These are phyloP conservation scores for Rhododendron griersonianum DNA, from an alignment of 148 eudicot genomes.

Conservation along the genomic window DNA sequence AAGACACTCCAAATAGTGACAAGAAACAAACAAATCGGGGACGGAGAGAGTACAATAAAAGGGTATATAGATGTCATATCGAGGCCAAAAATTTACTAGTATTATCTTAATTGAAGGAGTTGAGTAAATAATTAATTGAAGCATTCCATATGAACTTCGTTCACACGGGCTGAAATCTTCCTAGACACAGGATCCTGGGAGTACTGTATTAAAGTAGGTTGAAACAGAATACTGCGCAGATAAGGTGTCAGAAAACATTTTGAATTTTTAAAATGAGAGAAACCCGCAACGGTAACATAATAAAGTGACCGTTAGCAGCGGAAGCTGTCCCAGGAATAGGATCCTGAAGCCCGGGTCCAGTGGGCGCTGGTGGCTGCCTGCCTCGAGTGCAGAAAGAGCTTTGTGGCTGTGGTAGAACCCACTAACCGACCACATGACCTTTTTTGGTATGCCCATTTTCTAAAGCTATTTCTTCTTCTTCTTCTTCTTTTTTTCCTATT, in stretches of 20 bases:
- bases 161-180: background rate
- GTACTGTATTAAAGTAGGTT: no score
- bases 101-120: background rate
- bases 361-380: background rate
- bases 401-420: background rate
- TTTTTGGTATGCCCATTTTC: background rate
- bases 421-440: background rate
- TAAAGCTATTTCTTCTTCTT: no score
- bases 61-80: no score
- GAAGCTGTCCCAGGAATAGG: background rate
- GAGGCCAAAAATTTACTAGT: no score
- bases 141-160: background rate
- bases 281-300: constrained; percentile 16
- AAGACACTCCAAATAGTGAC: no score
- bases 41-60: no score
- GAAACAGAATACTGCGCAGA: background rate
- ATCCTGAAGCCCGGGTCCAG: background rate
- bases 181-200: no score
- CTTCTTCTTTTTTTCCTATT: no score
- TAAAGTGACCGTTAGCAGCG: constrained; percentile 16
- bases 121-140: background rate
- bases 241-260: background rate
- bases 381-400: background rate
- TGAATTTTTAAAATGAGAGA: constrained; percentile 9
- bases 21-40: no score